phyloP scores from a whole-genome alignment of 495 filamentous ascomycete species.

The Aspergillus cavernicola region DNA sequence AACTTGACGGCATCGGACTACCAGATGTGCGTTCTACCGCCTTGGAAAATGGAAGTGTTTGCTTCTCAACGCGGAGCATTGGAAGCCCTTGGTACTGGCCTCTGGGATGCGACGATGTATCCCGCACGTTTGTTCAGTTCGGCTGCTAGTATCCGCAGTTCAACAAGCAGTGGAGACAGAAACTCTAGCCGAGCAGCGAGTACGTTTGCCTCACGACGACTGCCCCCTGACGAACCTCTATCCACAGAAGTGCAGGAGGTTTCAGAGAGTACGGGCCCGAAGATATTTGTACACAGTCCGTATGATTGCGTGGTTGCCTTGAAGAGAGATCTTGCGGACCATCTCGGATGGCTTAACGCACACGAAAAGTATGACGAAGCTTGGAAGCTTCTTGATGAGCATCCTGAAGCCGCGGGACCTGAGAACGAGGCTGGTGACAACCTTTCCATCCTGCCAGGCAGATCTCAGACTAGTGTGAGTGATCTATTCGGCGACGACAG shows the following conservation, averaged over 20 bases:
- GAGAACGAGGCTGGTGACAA: constrained; percentile 48
- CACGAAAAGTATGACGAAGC: constrained; percentile 75
- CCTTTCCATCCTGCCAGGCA: constrained; percentile 50
- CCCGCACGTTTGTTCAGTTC: constrained; percentile 82
- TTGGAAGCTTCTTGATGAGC: constrained; percentile 82
- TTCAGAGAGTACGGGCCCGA: constrained; percentile 64
- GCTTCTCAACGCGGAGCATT: constrained; percentile 62
- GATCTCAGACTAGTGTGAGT: constrained; percentile 53
- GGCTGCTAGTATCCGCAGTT: constrained; percentile 75
- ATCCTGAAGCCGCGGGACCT: constrained; percentile 55
- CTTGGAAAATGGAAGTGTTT: constrained; percentile 57
- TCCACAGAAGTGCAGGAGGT: constrained; percentile 44
- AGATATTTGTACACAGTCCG: constrained; percentile 93
- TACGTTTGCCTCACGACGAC: constrained; percentile 37
- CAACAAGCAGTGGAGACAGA: constrained; percentile 57
- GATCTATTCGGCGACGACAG: constrained; percentile 78
- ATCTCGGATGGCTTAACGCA: constrained; percentile 77
- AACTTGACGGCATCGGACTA: constrained; percentile 87
- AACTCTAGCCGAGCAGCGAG: constrained; percentile 42
- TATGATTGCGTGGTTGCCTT: constrained; percentile 90
- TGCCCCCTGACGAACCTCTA: constrained; percentile 26
- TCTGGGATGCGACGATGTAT: constrained; percentile 81
- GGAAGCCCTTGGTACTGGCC: constrained; percentile 58
- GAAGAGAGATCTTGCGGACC: constrained; percentile 78
- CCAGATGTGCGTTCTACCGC: constrained; percentile 78